Evolutionary conservation across 2,329 filamentous ascomycete species (phyloP), one percentile per base, ranked within the genome.

Genomic region (Penicillium fuscoglaucum): DNA sequence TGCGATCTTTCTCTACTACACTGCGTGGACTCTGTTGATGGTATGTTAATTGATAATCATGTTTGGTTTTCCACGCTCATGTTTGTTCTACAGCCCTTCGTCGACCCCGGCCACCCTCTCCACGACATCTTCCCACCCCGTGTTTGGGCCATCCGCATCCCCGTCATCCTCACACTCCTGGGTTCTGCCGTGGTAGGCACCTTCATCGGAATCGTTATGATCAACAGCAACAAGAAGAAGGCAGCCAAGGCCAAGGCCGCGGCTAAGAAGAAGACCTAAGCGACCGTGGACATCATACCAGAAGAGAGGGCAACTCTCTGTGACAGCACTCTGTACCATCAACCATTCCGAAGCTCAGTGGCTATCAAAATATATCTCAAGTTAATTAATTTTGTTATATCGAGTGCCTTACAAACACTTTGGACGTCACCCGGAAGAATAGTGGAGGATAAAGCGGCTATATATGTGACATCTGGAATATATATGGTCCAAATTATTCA

Each of bases 131-230:
- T 99, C 82, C 95, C 91, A 62, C 93, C 93, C 47, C 93, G 95
- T 76, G 93, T 96, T 75, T 99, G 95, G 95, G 95, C 95, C 61
- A 96, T 99, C 75, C 93, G 95, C 76, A 95, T 99, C 72, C 95
- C 95, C 68, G 93, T 99, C 70, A 96, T 99, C 75, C 87, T 99
- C 67, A 89, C 97, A 63, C 87, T 99, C 47, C 83, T 99, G 66
- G 93, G 89, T 64, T 93, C 89, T 60, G 92, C 95, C 59, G 92
- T 99, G 60, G 93, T 99, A 61, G 95, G 95, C 64, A 96, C 91
- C 60, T 99, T 99, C 83, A 84, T 99, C 67, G 89, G 90, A 70
- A 88, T 96, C 73, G 93, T 99, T 72, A 99, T 99, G 95, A 98
- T 99, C 80, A 87, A 91, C 76, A 98, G 93, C 84, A 97, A 97